phyloP scores from a whole-genome alignment of 164 flowering plant species.

The Akebia trifoliata region DNA sequence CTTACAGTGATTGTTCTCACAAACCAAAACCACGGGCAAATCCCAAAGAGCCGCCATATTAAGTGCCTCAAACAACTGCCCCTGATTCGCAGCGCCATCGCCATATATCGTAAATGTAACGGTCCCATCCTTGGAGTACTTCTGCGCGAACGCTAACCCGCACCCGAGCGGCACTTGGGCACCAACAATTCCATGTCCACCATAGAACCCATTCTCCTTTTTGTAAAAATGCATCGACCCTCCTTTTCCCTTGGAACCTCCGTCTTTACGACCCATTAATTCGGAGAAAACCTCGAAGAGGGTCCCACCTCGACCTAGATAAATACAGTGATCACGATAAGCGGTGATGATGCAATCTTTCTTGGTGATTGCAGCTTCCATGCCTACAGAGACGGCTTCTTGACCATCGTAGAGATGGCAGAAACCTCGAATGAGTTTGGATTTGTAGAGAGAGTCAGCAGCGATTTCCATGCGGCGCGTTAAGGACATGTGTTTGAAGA shows the following conservation, averaged over 20 bases:
- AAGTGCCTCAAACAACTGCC: constrained; percentile 94
- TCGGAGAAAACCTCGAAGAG: constrained; percentile 63
- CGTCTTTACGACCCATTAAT: constrained; percentile 81
- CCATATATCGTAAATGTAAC: constrained; percentile 86
- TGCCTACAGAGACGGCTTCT: constrained; percentile 88
- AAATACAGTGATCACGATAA: constrained; percentile 87
- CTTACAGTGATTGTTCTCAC: constrained; percentile 98
- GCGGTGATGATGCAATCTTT: constrained; percentile 87
- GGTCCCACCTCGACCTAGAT: constrained; percentile 81
- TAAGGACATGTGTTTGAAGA: constrained; percentile 73
- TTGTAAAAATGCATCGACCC: constrained; percentile 98
- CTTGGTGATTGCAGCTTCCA: constrained; percentile 90
- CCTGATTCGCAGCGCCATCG: constrained; percentile 98
- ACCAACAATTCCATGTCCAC: constrained; percentile 97
- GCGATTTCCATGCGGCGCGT: constrained; percentile 98
- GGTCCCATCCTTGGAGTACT: constrained; percentile 67
- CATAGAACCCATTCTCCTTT: constrained; percentile 77
- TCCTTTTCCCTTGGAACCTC: constrained; percentile 88
- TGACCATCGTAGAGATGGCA: constrained; percentile 98
- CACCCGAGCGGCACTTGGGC: constrained; percentile 90
- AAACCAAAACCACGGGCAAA: constrained; percentile 88
- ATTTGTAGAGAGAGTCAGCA: constrained; percentile 91
- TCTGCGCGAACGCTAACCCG: constrained; percentile 86
- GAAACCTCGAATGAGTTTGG: constrained; percentile 91
- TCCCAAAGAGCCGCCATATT: constrained; percentile 94